A percentile compares a stretch with the other conserved stretches of the same genome.
phyloP scores from a whole-genome alignment of 2,329 filamentous ascomycete genomes.

The Fusarium mundagurra region DNA sequence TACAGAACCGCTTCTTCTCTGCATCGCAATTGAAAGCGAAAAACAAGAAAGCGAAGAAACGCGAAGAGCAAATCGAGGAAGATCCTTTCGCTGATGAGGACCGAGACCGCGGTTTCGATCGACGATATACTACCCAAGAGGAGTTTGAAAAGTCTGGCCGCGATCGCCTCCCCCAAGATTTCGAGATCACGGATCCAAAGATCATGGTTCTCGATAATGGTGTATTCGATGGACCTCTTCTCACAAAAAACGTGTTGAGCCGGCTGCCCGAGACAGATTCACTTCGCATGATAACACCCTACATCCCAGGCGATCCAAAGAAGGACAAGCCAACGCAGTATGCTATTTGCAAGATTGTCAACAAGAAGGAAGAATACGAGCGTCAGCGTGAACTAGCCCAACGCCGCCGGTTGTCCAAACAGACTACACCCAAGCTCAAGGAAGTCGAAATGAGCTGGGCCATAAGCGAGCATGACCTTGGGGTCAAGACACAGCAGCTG shows the following conservation, averaged over 20 bases:
- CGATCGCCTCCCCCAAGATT: slow-evolving; percentile 54
- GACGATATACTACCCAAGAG: slow-evolving; percentile 49
- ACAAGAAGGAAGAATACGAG: slow-evolving; percentile 62
- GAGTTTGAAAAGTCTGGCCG: slow-evolving; percentile 48
- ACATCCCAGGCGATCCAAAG: slow-evolving; percentile 46
- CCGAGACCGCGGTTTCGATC: slow-evolving; percentile 41
- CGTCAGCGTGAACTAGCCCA: slow-evolving; percentile 55
- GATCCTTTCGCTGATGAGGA: slow-evolving; percentile 22
- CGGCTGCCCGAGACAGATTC: slow-evolving; percentile 49
- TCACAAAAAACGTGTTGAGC: slow-evolving; percentile 53
- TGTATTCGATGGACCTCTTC: slow-evolving; percentile 51
- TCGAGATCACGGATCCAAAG: slow-evolving; percentile 55
- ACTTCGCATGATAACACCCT: slow-evolving; percentile 55
- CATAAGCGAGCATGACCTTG: slow-evolving; percentile 79
- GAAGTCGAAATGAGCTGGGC: slow-evolving; percentile 92
- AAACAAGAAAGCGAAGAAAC: not conserved
- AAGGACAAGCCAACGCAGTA: slow-evolving; percentile 39
- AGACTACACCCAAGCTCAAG: slow-evolving; percentile 64
- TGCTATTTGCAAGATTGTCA: slow-evolving; percentile 77
- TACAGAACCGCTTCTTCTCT: slow-evolving; percentile 34
- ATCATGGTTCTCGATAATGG: slow-evolving; percentile 56
- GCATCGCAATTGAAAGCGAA: slow-evolving; percentile 14
- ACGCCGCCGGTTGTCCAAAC: slow-evolving; percentile 55
- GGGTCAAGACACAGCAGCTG: slow-evolving; percentile 75
- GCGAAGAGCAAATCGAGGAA: not conserved